A percentile compares a stretch with the other conserved stretches of the same genome.
phyloP scores from a whole-genome alignment of 108 stramenopile genomes.

The Skeletonema menzelii region DNA sequence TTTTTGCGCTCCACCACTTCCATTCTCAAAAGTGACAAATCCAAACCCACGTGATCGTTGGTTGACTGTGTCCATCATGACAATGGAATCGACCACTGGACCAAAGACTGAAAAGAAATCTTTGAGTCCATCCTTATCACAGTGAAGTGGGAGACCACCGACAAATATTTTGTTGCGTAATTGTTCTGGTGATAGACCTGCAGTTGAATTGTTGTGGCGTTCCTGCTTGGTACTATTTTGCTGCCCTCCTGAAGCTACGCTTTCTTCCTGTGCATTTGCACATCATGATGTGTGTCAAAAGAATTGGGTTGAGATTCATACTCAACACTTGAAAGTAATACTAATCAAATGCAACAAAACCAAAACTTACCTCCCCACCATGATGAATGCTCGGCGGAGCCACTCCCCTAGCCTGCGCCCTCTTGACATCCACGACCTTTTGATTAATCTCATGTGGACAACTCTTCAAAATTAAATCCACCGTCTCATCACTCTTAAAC shows the following conservation, averaged over 20 bases:
- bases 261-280: neutral
- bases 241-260: constrained; percentile 3
- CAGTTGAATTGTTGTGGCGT: neutral
- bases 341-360: neutral
- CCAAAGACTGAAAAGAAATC: constrained; percentile 87
- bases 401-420: constrained; percentile 84
- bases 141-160: constrained; percentile 71
- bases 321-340: no score
- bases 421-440: constrained; percentile 88
- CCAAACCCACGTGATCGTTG: constrained; percentile 87
- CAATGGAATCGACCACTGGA: constrained; percentile 78
- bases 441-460: constrained; percentile 86
- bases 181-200: constrained; percentile 66
- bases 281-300: neutral
- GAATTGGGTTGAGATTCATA: no score
- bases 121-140: constrained; percentile 81
- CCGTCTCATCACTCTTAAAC: constrained; percentile 70
- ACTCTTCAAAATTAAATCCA: constrained; percentile 82
- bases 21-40: constrained; percentile 90
- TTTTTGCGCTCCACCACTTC: constrained; percentile 74
- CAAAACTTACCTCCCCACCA: constrained; percentile 25
- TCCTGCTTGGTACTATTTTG: constrained; percentile 19
- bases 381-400: constrained; percentile 86
- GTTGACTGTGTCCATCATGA: constrained; percentile 81
- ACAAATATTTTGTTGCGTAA: constrained; percentile 65